Evolutionary conservation across 177 flowering plant genomes (phyloP).

Genomic region (Tripterygium wilfordii): DNA sequence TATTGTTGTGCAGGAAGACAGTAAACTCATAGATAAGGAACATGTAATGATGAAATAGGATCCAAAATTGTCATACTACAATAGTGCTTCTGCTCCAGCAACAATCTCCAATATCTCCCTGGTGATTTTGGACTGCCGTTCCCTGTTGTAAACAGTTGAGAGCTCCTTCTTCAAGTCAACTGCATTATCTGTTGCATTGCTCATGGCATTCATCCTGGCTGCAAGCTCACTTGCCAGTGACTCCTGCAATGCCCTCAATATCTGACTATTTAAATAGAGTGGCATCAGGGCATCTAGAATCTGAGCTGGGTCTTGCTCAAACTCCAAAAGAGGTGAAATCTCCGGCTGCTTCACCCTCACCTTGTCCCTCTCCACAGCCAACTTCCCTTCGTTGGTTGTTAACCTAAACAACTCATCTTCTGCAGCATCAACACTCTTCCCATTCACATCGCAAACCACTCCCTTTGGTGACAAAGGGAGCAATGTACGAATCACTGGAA

Average conservation of each 20-base stretch:
- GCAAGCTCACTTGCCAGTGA: constrained; percentile 88
- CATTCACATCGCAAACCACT: constrained; percentile 67
- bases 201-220: constrained; percentile 88
- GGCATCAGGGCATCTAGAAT: constrained; percentile 87
- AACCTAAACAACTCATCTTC: constrained; percentile 85
- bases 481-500: constrained; percentile 74
- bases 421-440: constrained; percentile 64
- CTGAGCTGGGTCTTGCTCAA: constrained; percentile 91
- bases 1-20: too few relatives aligned
- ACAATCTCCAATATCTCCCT: constrained; percentile 88
- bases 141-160: constrained; percentile 52
- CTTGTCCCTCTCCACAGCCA: constrained; percentile 65
- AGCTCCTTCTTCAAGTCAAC: constrained; percentile 55
- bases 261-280: constrained; percentile 77
- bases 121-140: constrained; percentile 82
- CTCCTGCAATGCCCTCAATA: constrained; percentile 83
- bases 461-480: constrained; percentile 80
- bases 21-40: too few relatives aligned
- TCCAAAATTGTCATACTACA: too few relatives aligned
- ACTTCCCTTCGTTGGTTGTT: constrained; percentile 76
- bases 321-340: constrained; percentile 57
- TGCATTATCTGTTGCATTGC: constrained; percentile 76
- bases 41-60: too few relatives aligned
- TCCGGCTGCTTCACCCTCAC: constrained; percentile 32
- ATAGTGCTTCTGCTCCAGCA: constrained; percentile 67